Evolutionary conservation across 164 flowering plant species (phyloP).

Genomic region (Magnolia sinica): DNA sequence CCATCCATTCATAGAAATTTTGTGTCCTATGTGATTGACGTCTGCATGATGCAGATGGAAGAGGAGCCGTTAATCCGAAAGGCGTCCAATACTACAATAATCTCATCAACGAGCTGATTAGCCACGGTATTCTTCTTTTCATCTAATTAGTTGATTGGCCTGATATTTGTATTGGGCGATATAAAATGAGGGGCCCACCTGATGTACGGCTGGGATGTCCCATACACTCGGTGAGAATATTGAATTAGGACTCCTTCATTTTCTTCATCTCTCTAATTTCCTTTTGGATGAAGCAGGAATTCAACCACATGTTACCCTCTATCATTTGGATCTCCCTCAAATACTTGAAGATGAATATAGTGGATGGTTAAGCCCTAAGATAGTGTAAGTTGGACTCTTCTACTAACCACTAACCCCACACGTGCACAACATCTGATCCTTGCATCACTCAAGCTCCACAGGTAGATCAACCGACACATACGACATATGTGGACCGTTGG

Average conservation of each 20-base stretch:
- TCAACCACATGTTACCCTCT: slow-evolving; percentile 13
- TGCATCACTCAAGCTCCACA: no score
- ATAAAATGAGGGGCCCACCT: no score
- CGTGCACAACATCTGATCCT: neutral
- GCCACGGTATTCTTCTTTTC: slow-evolving; percentile 10
- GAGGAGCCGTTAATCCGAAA: slow-evolving; percentile 19
- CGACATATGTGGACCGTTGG: no score
- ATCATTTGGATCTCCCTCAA: slow-evolving; percentile 15
- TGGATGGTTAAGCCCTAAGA: slow-evolving; percentile 13
- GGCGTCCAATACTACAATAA: slow-evolving; percentile 24
- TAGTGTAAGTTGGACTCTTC: slow-evolving; percentile 1
- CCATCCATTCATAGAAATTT: neutral
- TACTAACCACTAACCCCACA: neutral
- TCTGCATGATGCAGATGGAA: slow-evolving; percentile 13
- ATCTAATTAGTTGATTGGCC: no score
- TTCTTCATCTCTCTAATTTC: neutral
- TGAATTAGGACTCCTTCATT: no score
- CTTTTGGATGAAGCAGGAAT: slow-evolving; percentile 3
- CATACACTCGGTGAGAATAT: no score
- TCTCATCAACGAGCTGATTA: slow-evolving; percentile 21
- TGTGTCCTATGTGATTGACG: neutral
- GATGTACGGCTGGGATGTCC: no score
- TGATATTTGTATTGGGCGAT: no score
- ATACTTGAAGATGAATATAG: slow-evolving; percentile 14
- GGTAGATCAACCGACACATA: no score